These are phyloP conservation scores for Zychaea mexicana DNA, from an alignment of 371 early-diverging fungal genomes.

Conservation along the genomic window DNA sequence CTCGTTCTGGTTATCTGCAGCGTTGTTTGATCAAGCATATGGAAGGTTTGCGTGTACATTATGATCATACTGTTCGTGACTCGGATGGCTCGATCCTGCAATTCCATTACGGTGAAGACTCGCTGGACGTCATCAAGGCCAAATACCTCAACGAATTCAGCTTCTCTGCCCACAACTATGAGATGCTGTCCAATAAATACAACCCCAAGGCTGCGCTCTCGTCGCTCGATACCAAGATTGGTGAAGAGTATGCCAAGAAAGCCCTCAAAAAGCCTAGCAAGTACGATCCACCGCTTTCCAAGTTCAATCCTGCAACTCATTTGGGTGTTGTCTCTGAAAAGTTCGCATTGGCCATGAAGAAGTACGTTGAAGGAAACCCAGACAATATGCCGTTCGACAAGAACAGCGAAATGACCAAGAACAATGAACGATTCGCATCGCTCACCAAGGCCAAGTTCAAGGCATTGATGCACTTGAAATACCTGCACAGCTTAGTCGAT, in stretches of 20 bases:
- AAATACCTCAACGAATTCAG: slow-evolving; percentile 89
- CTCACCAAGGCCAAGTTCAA: slow-evolving; percentile 76
- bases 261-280: slow-evolving; percentile 75
- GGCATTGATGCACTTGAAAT: slow-evolving; percentile 92
- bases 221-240: slow-evolving; percentile 78
- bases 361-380: slow-evolving; percentile 74
- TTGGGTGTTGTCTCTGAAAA: slow-evolving; percentile 91
- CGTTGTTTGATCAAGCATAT: slow-evolving; percentile 99
- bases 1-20: slow-evolving; percentile 99
- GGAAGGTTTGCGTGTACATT: slow-evolving; percentile 96
- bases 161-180: slow-evolving; percentile 93
- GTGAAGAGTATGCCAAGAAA: slow-evolving; percentile 80
- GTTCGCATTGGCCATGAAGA: slow-evolving; percentile 71
- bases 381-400: slow-evolving; percentile 60
- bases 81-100: slow-evolving; percentile 95
- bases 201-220: slow-evolving; percentile 73
- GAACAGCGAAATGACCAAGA: slow-evolving; percentile 48
- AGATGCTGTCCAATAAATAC: slow-evolving; percentile 80
- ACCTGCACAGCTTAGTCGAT: slow-evolving; percentile 91
- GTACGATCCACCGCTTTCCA: slow-evolving; percentile 81
- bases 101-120: slow-evolving; percentile 99
- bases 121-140: slow-evolving; percentile 97
- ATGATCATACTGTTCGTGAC: slow-evolving; percentile 98
- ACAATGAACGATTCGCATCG: slow-evolving; percentile 56
- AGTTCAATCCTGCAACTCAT: slow-evolving; percentile 81